A percentile compares a stretch with the other conserved stretches of the same genome.
Conservation (phyloP, 352 stramenopile species). For the Pythium angustatum region DNA sequence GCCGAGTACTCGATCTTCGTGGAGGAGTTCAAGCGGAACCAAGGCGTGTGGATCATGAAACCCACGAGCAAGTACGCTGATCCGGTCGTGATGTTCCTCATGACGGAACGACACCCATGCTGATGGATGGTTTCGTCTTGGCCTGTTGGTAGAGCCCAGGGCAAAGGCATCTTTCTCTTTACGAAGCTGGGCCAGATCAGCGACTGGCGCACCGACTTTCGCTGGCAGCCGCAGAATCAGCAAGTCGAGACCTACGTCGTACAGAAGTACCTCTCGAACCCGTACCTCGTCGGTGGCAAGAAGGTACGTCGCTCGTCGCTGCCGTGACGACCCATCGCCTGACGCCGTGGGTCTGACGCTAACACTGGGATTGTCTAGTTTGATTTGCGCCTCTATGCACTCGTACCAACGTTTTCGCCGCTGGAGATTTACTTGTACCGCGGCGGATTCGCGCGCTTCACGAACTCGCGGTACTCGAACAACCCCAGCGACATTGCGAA, state of each 20-base stretch:
- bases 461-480: constrained; percentile 89
- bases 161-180: constrained; percentile 95
- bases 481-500: constrained; percentile 89
- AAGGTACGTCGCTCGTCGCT: constrained; percentile 50
- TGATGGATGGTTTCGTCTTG: neutral
- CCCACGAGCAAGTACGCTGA: constrained; percentile 90
- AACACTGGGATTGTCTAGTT: constrained; percentile 48
- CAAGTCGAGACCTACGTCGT: constrained; percentile 93
- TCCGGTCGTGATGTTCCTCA: too few species aligned
- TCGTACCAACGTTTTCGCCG: constrained; percentile 92
- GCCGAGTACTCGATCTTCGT: constrained; percentile 94
- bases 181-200: constrained; percentile 93
- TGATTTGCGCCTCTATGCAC: constrained; percentile 91
- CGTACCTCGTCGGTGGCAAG: constrained; percentile 93
- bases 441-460: constrained; percentile 91
- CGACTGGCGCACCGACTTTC: constrained; percentile 92
- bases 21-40: constrained; percentile 91
- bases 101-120: too few species aligned
- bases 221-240: constrained; percentile 73
- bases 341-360: neutral
- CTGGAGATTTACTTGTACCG: constrained; percentile 93
- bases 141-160: constrained; percentile 85
- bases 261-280: constrained; percentile 93
- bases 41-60: constrained; percentile 97
- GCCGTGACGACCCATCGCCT: neutral